Evolutionary conservation across 2,329 filamentous ascomycete species (phyloP), one percentile per base, ranked within the genome.

Genomic region (Tolypocladium capitatum): DNA sequence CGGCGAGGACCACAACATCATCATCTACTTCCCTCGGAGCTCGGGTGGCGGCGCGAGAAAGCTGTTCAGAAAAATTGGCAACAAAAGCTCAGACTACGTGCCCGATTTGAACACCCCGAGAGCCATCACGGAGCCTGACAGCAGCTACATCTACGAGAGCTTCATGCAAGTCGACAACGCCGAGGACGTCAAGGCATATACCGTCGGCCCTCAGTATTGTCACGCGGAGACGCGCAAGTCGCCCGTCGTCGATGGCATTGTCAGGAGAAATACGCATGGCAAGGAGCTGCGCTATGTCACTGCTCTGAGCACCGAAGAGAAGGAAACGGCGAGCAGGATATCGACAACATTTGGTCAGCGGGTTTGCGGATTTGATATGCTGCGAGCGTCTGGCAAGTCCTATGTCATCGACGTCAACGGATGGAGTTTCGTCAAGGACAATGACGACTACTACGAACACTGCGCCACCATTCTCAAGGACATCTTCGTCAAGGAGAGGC

Each of bases 391-490:
- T 45, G 87, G 89, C 16, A 87, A 87, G 63, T 97, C 91, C 63
- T 98, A 88, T 66, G 92, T 98, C 44, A 98, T 98, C 55, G 92
- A 98, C 59, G 92, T 98, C 57, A 98, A 98, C 63, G 92, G 92
- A 13, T 98, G 94, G 94, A 97, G 91, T 61, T 98, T 98, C 59
- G 92, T 98, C 64, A 98, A 98, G 64, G 94, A 98, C 64, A 98
- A 98, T 58, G 91, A 96, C 52, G 90, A 94, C 51, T 98, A 98
- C 65, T 98, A 98, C 63, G 86, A 97, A 59, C 87, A 88, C 59
- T 92, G 84, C 56, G 81, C 92, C 21, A 82, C 74, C 50, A 95
- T 97, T 44, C 70, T 98, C 46, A 86, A 83, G 60, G 83, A 92
- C 7, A 86, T 94, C 61, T 97, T 98, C 55, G 73, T 94, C 53